Evolutionary conservation across 1,284 basidiomycete genomes (phyloP), one percentile per base, ranked within the genome.

Genomic region (Pyrrhoderma noxium): DNA sequence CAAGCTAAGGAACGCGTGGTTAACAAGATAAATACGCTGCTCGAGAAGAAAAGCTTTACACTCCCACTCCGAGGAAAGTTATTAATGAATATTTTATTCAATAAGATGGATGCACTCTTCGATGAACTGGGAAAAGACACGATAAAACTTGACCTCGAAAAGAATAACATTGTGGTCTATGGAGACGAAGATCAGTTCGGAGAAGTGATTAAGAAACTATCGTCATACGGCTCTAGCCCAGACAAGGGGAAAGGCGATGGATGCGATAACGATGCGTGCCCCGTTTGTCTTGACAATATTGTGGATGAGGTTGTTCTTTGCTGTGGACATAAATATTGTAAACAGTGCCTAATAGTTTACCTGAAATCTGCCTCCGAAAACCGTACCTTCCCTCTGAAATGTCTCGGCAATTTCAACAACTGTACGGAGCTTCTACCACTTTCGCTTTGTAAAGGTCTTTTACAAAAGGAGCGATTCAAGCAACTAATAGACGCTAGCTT

Each of bases 321-420:
- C 8, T 89, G 85, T 56, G 78, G 79, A 1, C 85, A 89, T 60
- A 60, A 61, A 1, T 85, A 77, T 72, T 89, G 85, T 62, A 73
- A 74, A 43, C 54, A 67, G 1, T 89, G 85, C 61, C 61, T 89
- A 11, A 59, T 62, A 3, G 64, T 70, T 27, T 88, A 84, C 61
- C 66, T 88, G 14, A 60, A 65, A 1, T 72, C 82, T 1, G 69
- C 82, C 1, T 63, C 73, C 18, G 76, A 80, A 41, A 77, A 72
- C 59, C 74, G 71, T 42, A 64, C 65, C n/a, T 89, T 88, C 68
- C 85, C 86, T 0, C 60, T 89, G 13, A 72, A 63, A 8, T 89
- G 85, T 57, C 70, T 88, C 1, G 85, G 82, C 8, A 65, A 75
- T 54, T 73, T 77, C 4, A 79, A 73, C 0, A 69, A 67, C 41